Evolutionary conservation across 139 green algal genomes (phyloP), one percentile per base, ranked within the genome.

Genomic region (Chlorokybus atmophyticus): DNA sequence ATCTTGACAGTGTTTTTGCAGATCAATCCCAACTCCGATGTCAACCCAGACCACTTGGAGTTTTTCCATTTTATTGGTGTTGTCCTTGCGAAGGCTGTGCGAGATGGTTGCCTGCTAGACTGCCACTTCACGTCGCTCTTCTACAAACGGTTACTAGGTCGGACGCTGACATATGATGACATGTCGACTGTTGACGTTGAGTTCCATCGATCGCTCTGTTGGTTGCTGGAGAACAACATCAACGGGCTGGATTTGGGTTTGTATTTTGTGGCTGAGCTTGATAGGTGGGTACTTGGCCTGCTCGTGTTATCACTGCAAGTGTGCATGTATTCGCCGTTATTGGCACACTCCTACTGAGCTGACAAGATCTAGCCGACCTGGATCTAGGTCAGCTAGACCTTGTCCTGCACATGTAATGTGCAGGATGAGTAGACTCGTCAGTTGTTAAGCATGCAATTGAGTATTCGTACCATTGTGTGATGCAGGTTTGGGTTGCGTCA

Each of bases 81-180:
- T 2, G n/a, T 67, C 32, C 32, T 72, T 6, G 50, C 57, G 31
- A 82, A 85, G 71, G 88, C 88, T 3, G 60, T 96, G 65, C 70
- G 85, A 40, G 88, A 96, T 60, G 65, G 56, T 0, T 29, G 59
- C 14, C 50, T 76, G 7, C 40, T 76, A 3, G 85, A 93, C 62
- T 85, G 79, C 26, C 84, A 94, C 77, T 97, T 97, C 83, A 97
- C 89, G 23, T 82, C 84, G 52, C 85, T 79, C 58, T 93, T 95
- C 77, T 95, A 95, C 83, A 95, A 95, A 77, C 87, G 93, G 76
- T 75, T 93, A 72, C 86, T 95, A 32, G 81, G 80, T 3, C 38
- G 75, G 51, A 62, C 68, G 21, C 67, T 95, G 19, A 89, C 82
- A 28, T 88, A 89, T 55, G 73, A 82, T 54, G 89, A 97, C 79